Conservation (phyloP, 192 early-diverging fungal genomes). For the Spizellomyces sp. region DNA sequence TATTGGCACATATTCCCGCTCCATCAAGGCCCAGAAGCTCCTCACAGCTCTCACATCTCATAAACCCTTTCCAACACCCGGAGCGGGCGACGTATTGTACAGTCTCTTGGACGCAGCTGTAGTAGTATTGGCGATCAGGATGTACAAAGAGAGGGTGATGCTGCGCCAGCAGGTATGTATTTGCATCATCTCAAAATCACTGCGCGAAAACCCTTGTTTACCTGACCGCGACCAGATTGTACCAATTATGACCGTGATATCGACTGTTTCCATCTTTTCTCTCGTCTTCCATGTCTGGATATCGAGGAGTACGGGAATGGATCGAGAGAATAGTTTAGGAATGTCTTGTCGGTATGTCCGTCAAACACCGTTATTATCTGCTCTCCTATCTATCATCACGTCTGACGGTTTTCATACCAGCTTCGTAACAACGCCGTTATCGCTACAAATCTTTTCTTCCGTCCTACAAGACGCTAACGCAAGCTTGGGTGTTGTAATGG, state of each 20-base stretch:
- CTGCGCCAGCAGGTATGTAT: conserved; percentile 8
- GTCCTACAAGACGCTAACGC: conserved; percentile 9
- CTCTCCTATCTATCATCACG: not conserved
- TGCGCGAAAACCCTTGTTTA: not conserved
- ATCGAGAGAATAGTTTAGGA: not conserved
- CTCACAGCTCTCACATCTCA: not conserved
- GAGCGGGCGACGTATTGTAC: conserved; percentile 23
- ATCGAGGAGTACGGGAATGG: not conserved
- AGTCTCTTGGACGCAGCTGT: conserved; percentile 23
- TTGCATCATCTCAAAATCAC: not conserved
- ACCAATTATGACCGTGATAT: conserved; percentile 1
- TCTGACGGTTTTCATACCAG: not conserved
- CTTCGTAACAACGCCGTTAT: conserved; percentile 24
- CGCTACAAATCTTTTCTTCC: conserved; percentile 15
- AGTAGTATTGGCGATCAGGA: conserved; percentile 8
- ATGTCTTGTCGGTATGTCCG: not conserved
- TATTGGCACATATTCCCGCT: not conserved
- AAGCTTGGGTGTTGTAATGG: conserved; percentile 17
- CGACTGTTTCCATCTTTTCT: conserved; percentile 2
- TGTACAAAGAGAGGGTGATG: conserved; percentile 10
- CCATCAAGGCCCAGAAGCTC: not conserved
- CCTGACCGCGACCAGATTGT: not conserved
- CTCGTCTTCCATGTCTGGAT: no score
- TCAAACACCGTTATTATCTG: no score
- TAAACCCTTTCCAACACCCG: conserved; percentile 10